Evolutionary conservation across 2,329 filamentous ascomycete species (phyloP), one percentile per base, ranked within the genome.

Genomic region (Capronia epimyces): DNA sequence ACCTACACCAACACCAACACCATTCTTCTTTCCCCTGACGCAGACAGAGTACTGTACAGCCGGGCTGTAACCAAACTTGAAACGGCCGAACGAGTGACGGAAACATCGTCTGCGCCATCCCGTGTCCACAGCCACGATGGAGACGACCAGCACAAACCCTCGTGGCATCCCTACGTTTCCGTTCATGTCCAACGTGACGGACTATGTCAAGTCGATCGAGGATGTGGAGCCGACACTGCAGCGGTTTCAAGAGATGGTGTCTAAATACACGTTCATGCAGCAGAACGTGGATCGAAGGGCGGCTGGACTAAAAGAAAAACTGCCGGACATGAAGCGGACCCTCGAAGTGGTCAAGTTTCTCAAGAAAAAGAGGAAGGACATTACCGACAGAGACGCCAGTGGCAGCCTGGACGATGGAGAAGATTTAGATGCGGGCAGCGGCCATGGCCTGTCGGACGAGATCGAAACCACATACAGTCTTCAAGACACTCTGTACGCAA

Each of bases 241-340:
- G 52, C 67, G 66, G 15, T 74, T 75, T 64, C 71, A 74, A 60
- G 72, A 75, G 58, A 70, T 71, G 64, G 66, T 68, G 66, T 95
- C 89, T 62, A 98, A 98, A 78, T 98, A 98, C 75, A 93, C 97
- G 70, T 98, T 97, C 73, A 98, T 98, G 93, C 89, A 97, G 73
- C 77, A 86, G 67, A 97, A 95, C 70, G 87, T 93, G 52, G 86
- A 95, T 69, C 80, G 89, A 57, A 81, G 93, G 42, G 84, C 87
- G 46, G 76, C 79, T 3, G 89, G 90, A 1, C 74, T 98, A 49
- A 87, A 84, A 65, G 90, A 96, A 65, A 98, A 97, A 75, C 89
- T 98, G 60, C 93, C 93, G 0, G 93, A 98, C 67, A 97, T 98
- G 59, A 84, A 88, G 64, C 96, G 96, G 76, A 97, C 93, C 1